A percentile compares a stretch with the other conserved stretches of the same genome.
Evolutionary conservation across 768 basidiomycete species (phyloP).

Genomic region (Glaciozyma martinii): DNA sequence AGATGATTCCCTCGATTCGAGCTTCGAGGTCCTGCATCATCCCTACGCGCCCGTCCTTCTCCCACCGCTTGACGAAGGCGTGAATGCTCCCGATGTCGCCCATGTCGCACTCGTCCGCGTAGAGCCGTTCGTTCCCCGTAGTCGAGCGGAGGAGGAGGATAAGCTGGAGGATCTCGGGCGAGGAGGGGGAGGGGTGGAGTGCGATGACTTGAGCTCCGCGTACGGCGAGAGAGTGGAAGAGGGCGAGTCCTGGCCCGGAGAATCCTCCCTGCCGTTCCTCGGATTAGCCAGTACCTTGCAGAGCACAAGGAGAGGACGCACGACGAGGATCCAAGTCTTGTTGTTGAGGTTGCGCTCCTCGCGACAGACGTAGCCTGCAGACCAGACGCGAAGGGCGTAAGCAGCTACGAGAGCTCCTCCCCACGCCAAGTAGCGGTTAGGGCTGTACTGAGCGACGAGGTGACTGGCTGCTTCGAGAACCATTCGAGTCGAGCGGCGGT

Average conservation of each 20-base stretch:
- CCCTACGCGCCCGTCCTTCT: conserved; percentile 46
- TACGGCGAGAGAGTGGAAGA: conserved; percentile 57
- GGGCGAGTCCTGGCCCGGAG: conserved; percentile 45
- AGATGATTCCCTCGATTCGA: conserved; percentile 67
- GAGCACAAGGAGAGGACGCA: neutral
- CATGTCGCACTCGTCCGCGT: conserved; percentile 68
- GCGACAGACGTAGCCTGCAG: neutral
- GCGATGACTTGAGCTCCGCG: conserved; percentile 74
- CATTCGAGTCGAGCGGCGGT: no score
- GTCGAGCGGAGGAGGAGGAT: conserved; percentile 58
- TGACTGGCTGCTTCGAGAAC: no score
- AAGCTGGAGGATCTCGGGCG: conserved; percentile 48
- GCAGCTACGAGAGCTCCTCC: neutral
- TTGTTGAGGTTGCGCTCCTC: conserved; percentile 4
- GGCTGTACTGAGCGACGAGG: no score
- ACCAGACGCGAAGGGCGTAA: neutral
- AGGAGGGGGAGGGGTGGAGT: conserved; percentile 51
- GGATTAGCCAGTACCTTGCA: no score
- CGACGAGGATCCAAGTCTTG: conserved; percentile 5
- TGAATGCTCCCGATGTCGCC: conserved; percentile 58
- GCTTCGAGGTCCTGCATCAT: conserved; percentile 41
- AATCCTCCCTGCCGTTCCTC: conserved; percentile 8
- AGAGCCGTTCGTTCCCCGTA: conserved; percentile 67
- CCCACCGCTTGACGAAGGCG: conserved; percentile 59
- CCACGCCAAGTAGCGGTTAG: no score